phyloP scores from a whole-genome alignment of 225 moss, liverwort and hornwort genomes.

The Pleurozium schreberi region DNA sequence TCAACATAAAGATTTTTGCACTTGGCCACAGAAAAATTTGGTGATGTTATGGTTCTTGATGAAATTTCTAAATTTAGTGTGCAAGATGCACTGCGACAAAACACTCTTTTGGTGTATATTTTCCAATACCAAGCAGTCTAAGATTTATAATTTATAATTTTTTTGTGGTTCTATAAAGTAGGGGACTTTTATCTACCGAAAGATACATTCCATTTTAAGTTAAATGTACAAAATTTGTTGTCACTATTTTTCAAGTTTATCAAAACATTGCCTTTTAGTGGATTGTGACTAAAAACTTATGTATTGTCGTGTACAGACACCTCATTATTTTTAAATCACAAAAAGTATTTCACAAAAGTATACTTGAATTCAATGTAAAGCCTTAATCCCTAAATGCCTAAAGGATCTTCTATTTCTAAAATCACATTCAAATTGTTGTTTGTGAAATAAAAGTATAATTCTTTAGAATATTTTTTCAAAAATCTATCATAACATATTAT shows the following conservation, averaged over 20 bases:
- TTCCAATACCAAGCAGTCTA: not conserved
- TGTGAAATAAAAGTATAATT: no score
- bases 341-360: not conserved
- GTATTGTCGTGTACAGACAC: rapidly evolving
- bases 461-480: no score
- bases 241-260: not conserved
- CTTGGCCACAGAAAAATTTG: no score
- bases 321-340: not conserved
- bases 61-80: rapidly evolving
- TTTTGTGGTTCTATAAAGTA: rapidly evolving
- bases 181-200: not conserved
- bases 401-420: not conserved
- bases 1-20: no score
- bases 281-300: not conserved
- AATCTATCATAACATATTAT: no score
- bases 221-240: not conserved
- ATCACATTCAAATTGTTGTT: no score
- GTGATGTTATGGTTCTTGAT: no score
- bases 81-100: rapidly evolving
- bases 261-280: not conserved
- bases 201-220: rapidly evolving
- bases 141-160: not conserved
- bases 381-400: rapidly evolving
- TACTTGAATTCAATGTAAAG: not conserved
- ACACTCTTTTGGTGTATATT: rapidly evolving